Conservation (phyloP, 345 rosid species). For the Eucalyptus curtisii region DNA sequence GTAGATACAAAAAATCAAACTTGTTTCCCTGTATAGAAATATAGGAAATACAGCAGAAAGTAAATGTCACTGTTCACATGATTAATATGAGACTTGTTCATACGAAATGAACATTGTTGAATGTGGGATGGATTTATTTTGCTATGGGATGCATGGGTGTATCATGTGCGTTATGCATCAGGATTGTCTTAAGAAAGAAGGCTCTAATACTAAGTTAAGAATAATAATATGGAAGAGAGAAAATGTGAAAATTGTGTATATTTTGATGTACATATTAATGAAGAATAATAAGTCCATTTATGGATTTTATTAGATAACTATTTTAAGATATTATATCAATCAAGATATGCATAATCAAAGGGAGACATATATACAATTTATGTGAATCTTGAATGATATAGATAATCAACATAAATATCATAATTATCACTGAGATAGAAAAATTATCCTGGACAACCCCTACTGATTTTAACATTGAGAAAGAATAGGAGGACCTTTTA, state of each 20-base stretch:
- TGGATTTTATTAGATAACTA: no score
- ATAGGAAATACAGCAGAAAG: neutral
- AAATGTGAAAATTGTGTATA: neutral
- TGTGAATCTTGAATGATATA: neutral
- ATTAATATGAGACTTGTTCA: neutral
- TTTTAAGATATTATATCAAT: no score
- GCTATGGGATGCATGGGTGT: neutral
- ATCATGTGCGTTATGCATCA: rapidly evolving
- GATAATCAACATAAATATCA: neutral
- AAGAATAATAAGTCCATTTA: neutral
- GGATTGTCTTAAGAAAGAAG: neutral
- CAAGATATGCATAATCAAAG: neutral
- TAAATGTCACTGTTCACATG: neutral
- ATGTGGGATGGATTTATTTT: neutral
- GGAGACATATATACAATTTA: neutral
- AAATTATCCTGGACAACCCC: neutral
- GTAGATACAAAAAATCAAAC: neutral
- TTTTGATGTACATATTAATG: no score
- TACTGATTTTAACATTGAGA: constrained; percentile 18
- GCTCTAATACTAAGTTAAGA: neutral
- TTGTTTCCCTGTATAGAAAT: neutral
- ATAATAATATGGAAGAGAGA: neutral
- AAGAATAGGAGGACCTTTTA: constrained; percentile 84
- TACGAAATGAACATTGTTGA: neutral
- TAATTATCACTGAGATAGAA: neutral